These are phyloP conservation scores for Phaeophleospora eucalypticola DNA, from an alignment of 2,329 filamentous ascomycete species.

Conservation along the genomic window DNA sequence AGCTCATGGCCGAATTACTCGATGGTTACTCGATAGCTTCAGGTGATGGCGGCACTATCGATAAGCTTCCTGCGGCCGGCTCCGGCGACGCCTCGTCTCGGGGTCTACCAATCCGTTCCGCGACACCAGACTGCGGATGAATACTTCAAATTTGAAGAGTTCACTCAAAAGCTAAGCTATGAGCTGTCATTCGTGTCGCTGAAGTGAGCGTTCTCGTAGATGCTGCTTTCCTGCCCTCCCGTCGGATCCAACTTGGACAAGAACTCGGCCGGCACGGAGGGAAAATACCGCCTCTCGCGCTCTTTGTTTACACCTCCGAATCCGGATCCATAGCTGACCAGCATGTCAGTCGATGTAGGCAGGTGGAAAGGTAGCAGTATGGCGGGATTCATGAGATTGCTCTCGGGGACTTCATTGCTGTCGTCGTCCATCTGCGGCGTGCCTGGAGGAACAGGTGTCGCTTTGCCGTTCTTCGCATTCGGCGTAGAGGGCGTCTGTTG, in stretches of 20 bases:
- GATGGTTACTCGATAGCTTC: no score
- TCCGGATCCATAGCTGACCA: conserved; percentile 89
- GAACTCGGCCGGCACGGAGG: conserved; percentile 90
- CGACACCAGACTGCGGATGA: not conserved
- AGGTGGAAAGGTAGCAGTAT: conserved; percentile 93
- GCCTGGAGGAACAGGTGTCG: conserved; percentile 21
- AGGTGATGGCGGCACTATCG: no score
- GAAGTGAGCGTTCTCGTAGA: conserved; percentile 32
- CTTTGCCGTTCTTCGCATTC: conserved; percentile 16
- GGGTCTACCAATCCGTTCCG: not conserved
- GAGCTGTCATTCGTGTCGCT: conserved; percentile 10
- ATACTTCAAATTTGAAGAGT: not conserved
- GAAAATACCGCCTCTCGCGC: conserved; percentile 90
- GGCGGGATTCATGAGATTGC: conserved; percentile 80
- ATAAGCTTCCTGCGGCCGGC: not conserved
- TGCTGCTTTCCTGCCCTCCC: conserved; percentile 32
- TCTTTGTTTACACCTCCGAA: conserved; percentile 91
- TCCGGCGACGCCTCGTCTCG: conserved; percentile 1
- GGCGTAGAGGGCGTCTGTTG: conserved; percentile 15
- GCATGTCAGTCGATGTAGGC: conserved; percentile 94
- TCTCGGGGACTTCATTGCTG: conserved; percentile 62
- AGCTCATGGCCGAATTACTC: not conserved
- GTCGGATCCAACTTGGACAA: conserved; percentile 74
- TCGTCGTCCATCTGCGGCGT: conserved; percentile 51
- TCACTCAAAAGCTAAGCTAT: not conserved